phyloP scores from a whole-genome alignment of 1,284 basidiomycete genomes.

The Singerocomus rubriflavus region DNA sequence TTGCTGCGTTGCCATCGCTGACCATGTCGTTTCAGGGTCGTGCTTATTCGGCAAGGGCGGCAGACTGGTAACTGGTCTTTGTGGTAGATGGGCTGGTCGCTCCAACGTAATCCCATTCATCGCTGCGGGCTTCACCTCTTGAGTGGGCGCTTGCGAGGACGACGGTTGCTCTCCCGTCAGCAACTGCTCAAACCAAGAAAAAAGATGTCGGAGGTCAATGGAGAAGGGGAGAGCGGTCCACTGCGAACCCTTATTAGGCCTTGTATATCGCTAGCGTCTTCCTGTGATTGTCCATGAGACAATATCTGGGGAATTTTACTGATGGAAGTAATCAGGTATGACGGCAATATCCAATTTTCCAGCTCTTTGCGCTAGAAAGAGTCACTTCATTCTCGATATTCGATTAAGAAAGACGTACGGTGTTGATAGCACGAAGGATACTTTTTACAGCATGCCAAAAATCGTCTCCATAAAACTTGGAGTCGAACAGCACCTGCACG shows the following conservation, averaged over 20 bases:
- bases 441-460: constrained; percentile 39
- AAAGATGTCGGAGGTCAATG: constrained; percentile 44
- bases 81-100: constrained; percentile 31
- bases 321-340: constrained; percentile 41
- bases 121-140: constrained; percentile 11
- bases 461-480: constrained; percentile 30
- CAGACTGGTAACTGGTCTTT: constrained; percentile 16
- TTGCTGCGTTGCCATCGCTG: constrained; percentile 11
- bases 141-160: constrained; percentile 17
- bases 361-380: constrained; percentile 42
- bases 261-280: constrained; percentile 41
- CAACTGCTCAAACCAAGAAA: constrained; percentile 53
- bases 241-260: constrained; percentile 65
- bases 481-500: constrained; percentile 35
- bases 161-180: constrained; percentile 33
- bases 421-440: constrained; percentile 40
- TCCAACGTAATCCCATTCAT: constrained; percentile 19
- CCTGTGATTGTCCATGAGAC: constrained; percentile 24
- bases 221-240: constrained; percentile 46
- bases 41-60: constrained; percentile 14
- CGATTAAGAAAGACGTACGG: constrained; percentile 37
- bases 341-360: constrained; percentile 45
- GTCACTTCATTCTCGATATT: constrained; percentile 12
- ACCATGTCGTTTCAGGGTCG: constrained; percentile 15
- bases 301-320: constrained; percentile 37